Conservation (phyloP, 2,329 filamentous ascomycete genomes). For the Exophiala viscosa region DNA sequence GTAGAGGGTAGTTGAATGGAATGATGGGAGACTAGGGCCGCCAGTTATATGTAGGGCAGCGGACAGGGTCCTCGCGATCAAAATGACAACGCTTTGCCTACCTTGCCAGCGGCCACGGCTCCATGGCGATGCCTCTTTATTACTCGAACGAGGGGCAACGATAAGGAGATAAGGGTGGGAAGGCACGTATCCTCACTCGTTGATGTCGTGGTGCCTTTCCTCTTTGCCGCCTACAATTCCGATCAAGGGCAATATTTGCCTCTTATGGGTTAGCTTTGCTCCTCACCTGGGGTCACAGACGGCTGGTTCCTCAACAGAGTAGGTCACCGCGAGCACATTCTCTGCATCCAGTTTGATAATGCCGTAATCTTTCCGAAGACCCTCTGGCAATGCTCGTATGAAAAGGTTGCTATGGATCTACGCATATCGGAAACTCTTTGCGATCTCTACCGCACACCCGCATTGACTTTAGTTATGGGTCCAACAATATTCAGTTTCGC, state of each 20-base stretch:
- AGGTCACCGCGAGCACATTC: slow-evolving; percentile 14
- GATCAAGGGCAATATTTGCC: slow-evolving; percentile 13
- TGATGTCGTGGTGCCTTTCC: slow-evolving; percentile 21
- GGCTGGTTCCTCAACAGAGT: slow-evolving; percentile 1
- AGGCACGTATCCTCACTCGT: slow-evolving; percentile 8
- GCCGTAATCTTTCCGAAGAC: no score
- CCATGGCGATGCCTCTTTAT: slow-evolving; percentile 3
- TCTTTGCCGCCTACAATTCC: slow-evolving; percentile 12
- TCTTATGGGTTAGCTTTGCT: slow-evolving; percentile 16
- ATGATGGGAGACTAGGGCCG: background rate
- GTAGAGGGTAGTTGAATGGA: background rate
- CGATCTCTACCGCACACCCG: no score
- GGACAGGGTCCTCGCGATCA: slow-evolving; percentile 9
- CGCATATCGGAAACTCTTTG: no score
- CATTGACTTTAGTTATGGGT: background rate
- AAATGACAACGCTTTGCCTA: slow-evolving; percentile 7
- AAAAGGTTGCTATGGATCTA: no score
- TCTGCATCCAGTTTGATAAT: no score
- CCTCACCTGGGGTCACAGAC: background rate
- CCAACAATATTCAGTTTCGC: background rate
- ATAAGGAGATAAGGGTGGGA: slow-evolving; percentile 19
- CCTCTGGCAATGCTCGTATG: no score
- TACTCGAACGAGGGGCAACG: background rate
- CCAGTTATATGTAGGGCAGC: slow-evolving; percentile 6
- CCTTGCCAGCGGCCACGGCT: background rate